phyloP scores from a whole-genome alignment of 108 stramenopile genomes.

The Cyclostephanos tholiformis region DNA sequence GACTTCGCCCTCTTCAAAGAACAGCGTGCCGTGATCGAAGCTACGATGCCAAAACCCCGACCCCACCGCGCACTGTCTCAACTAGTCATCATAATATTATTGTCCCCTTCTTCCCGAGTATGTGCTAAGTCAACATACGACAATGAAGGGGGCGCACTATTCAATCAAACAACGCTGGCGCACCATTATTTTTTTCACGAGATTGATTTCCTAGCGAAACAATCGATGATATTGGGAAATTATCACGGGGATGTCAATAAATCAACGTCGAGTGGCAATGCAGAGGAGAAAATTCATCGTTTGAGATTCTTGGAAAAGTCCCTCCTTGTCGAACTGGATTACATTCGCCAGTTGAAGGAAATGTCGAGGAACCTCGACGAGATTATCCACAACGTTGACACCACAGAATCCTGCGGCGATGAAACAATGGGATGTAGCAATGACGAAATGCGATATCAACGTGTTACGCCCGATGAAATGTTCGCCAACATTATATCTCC shows the following conservation, averaged over 20 bases:
- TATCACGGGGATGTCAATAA: constrained; percentile 6
- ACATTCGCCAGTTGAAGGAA: constrained; percentile 6
- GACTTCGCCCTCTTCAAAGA: no score
- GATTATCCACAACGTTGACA: not conserved
- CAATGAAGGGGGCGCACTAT: not conserved
- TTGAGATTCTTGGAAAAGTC: constrained; percentile 13
- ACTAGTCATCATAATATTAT: not conserved
- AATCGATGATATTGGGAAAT: constrained; percentile 23
- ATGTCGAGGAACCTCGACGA: constrained; percentile 4
- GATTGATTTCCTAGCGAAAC: constrained; percentile 15
- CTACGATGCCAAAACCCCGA: not conserved
- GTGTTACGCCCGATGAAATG: not conserved
- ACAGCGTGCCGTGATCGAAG: not conserved
- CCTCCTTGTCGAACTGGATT: constrained; percentile 17
- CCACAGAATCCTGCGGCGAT: not conserved
- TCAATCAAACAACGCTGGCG: constrained; percentile 6
- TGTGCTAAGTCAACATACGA: not conserved
- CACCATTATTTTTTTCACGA: constrained; percentile 16
- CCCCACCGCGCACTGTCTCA: not conserved
- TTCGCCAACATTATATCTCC: not conserved
- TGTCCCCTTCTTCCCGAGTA: not conserved
- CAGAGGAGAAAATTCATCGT: constrained; percentile 7
- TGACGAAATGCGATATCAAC: not conserved
- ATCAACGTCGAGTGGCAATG: not conserved
- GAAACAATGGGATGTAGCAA: not conserved